Evolutionary conservation across 805 yeast genomes (phyloP).

Genomic region (Starmerella vaccinii): DNA sequence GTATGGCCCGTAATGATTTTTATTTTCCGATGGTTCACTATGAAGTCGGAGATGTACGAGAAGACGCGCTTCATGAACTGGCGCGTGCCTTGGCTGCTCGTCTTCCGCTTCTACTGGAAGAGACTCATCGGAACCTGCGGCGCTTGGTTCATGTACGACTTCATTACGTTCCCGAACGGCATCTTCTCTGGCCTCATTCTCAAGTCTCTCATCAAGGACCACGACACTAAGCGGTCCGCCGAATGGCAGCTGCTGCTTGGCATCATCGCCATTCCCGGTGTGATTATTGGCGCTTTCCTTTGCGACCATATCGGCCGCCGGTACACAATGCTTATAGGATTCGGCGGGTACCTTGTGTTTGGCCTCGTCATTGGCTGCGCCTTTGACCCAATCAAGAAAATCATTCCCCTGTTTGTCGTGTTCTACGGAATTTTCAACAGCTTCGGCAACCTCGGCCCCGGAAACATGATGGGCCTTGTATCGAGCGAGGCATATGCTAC

Average conservation of each 20-base stretch:
- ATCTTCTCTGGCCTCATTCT: constrained; percentile 56
- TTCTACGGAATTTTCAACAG: constrained; percentile 66
- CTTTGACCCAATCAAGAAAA: constrained; percentile 45
- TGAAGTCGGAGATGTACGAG: constrained; percentile 52
- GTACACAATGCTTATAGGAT: constrained; percentile 61
- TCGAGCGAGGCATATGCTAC: constrained; percentile 65
- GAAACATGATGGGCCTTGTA: constrained; percentile 59
- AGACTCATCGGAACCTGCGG: constrained; percentile 60
- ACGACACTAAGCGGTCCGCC: constrained; percentile 43
- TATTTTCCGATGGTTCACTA: constrained; percentile 61
- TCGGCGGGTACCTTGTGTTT: constrained; percentile 57
- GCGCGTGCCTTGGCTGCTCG: constrained; percentile 47
- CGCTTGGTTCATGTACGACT: constrained; percentile 73
- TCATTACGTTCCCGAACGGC: constrained; percentile 72
- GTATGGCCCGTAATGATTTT: constrained; percentile 67
- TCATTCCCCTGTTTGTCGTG: constrained; percentile 53
- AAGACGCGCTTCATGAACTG: constrained; percentile 50
- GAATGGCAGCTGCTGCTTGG: constrained; percentile 67
- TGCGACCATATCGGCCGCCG: constrained; percentile 57
- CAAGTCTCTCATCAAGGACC: constrained; percentile 36
- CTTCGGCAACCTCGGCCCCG: constrained; percentile 69
- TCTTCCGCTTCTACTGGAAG: constrained; percentile 57
- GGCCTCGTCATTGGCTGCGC: constrained; percentile 37
- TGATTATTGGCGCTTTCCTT: constrained; percentile 54
- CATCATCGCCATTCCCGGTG: constrained; percentile 62